Evolutionary conservation across 169 alveolate species (phyloP).

Genomic region (Miamiensis avidus): DNA sequence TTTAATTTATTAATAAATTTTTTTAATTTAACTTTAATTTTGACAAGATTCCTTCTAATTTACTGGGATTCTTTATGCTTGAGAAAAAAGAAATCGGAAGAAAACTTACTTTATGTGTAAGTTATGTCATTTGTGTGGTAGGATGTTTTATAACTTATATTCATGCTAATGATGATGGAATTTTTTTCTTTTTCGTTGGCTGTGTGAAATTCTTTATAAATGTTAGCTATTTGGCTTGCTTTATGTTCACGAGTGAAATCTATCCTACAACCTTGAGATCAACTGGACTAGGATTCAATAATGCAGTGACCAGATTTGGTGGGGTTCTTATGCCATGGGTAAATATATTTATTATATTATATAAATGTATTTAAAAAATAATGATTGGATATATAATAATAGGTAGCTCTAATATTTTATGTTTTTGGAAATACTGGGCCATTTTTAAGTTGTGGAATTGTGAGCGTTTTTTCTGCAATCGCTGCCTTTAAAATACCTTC

Average conservation of each 20-base stretch:
- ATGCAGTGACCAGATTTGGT: conserved; percentile 15
- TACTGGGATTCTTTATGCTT: background rate
- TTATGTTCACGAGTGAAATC: conserved; percentile 17
- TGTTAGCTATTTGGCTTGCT: background rate
- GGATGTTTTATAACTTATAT: conserved; percentile 1
- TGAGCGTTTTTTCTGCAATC: conserved; percentile 12
- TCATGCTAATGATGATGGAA: background rate
- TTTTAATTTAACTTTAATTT: too few relatives aligned
- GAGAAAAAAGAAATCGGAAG: conserved; percentile 20
- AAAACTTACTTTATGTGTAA: background rate
- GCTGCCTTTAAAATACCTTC: background rate
- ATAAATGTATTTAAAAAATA: background rate
- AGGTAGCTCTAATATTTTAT: conserved; percentile 1
- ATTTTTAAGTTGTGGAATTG: background rate
- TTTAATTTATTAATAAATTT: too few relatives aligned
- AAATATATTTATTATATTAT: too few relatives aligned
- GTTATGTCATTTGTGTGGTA: conserved; percentile 6
- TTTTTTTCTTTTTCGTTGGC: conserved; percentile 12
- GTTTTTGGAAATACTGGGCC: conserved; percentile 23
- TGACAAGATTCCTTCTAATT: conserved; percentile 3
- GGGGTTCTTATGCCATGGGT: conserved; percentile 25
- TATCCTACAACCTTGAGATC: conserved; percentile 14
- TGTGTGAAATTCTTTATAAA: conserved; percentile 16
- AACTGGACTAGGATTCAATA: conserved; percentile 17
- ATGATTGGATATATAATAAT: too few relatives aligned